Evolutionary conservation across 1,284 basidiomycete genomes (phyloP).

Genomic region (Xerocomus amazonicus): DNA sequence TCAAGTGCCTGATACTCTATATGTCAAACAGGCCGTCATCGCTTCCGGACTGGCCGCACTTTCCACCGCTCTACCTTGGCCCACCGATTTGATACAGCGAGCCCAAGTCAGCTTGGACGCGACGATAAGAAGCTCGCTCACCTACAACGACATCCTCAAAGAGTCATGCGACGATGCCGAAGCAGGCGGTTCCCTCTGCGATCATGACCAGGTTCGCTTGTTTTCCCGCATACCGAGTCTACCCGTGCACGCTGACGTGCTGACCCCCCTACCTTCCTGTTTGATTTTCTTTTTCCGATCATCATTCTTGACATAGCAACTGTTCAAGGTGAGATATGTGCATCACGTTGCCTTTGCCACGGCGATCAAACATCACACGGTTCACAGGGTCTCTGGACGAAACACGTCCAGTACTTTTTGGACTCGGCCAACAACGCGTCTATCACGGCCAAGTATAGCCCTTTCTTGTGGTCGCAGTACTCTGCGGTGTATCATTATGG

Average conservation of each 20-base stretch:
- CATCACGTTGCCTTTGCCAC: neutral
- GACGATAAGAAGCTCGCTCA: slow-evolving; percentile 38
- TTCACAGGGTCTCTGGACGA: slow-evolving; percentile 40
- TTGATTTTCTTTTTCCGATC: neutral
- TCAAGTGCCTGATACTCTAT: neutral
- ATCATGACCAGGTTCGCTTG: slow-evolving; percentile 43
- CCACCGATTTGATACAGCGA: slow-evolving; percentile 40
- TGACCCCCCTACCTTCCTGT: neutral
- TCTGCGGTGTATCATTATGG: slow-evolving; percentile 40
- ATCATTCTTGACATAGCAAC: slow-evolving; percentile 31
- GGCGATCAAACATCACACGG: neutral
- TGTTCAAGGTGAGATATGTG: slow-evolving; percentile 38
- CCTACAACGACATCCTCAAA: slow-evolving; percentile 41
- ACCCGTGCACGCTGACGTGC: slow-evolving; percentile 7
- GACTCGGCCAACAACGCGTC: slow-evolving; percentile 37
- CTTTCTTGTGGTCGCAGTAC: slow-evolving; percentile 39
- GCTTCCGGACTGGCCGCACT: slow-evolving; percentile 49
- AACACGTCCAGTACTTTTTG: slow-evolving; percentile 43
- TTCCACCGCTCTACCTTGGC: slow-evolving; percentile 35
- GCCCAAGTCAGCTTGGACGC: slow-evolving; percentile 50
- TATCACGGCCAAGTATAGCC: slow-evolving; percentile 37
- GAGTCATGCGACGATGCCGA: slow-evolving; percentile 51
- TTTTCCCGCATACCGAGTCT: neutral
- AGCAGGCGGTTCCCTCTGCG: slow-evolving; percentile 37
- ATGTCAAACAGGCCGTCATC: slow-evolving; percentile 41